Evolutionary conservation across 129 eudicot species (phyloP), one percentile per base, ranked within the genome.

Genomic region (Tanacetum coccineum): DNA sequence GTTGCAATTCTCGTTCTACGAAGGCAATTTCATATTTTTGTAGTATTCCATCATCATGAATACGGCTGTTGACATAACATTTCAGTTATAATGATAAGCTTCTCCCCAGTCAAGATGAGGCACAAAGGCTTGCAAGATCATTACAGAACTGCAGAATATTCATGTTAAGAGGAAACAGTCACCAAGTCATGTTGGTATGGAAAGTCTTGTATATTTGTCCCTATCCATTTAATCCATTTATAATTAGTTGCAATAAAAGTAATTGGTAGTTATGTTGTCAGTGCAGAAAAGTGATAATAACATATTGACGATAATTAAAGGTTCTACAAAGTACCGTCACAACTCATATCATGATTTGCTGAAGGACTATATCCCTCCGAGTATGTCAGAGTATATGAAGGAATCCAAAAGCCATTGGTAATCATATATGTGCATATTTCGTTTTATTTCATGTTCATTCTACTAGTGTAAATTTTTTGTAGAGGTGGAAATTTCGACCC

Each of bases 111-210:
- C 59, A 61, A 63, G 86, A 80, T 28, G 98, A 92, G 82, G 95
- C 95, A 3, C 65, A 69, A 70, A 80, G 91, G 72, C 98, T 92
- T 66, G 64, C 66, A 40, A 64, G 54, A 9, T 60, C 74, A 7
- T 56, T 88, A 62, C 60, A 60, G 64, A 86, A 88, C 70, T 92
- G 98, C 77, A 76, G 49, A 54, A 8, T 85, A 44, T 73, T 81
- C 40, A 67, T 56, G 49, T 80, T 85, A 71, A 83, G 78, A 68
- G 89, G 84, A 72, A 83, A 82, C 56, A 79, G 75, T 30, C 98
- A 92, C 62, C 85, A 81, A 62, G 73, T 85, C 72, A 58, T 92
- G 67, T 72, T 92, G 98, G 98, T 92, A 76, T n/a, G 86, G 39
- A 49, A 72, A 59, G 47, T 47, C 59, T 47, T 64, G 25, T 46